These are phyloP conservation scores for Xylariales sp. DNA, from an alignment of 2,329 filamentous ascomycete genomes.

Conservation along the genomic window DNA sequence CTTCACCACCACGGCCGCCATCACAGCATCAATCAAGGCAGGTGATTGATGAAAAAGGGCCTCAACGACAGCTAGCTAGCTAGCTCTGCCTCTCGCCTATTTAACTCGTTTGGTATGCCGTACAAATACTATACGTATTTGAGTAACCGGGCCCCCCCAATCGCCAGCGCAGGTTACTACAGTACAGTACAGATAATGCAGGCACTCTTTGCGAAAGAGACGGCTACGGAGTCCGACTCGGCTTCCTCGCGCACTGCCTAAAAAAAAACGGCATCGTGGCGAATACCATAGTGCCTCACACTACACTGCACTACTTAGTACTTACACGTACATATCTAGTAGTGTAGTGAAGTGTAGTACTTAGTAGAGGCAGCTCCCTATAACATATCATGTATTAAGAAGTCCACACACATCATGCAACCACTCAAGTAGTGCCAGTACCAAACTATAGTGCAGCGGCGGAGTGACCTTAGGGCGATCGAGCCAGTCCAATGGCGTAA, in stretches of 20 bases:
- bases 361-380: slow-evolving; percentile 9
- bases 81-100: slow-evolving; percentile 6
- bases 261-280: not conserved
- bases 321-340: slow-evolving; percentile 9
- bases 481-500: slow-evolving; percentile 18
- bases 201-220: slow-evolving; percentile 10
- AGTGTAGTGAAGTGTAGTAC: not conserved
- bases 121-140: not conserved
- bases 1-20: too few relatives aligned
- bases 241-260: not conserved
- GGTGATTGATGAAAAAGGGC: not conserved
- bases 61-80: too few relatives aligned
- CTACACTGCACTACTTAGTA: too few relatives aligned
- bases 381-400: slow-evolving; percentile 10
- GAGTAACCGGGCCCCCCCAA: not conserved
- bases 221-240: slow-evolving; percentile 31
- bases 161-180: not conserved
- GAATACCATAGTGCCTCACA: slow-evolving; percentile 7
- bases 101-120: slow-evolving; percentile 5
- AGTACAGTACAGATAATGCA: not conserved
- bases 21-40: not conserved
- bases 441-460: too few relatives aligned
- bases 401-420: slow-evolving; percentile 22
- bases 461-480: not conserved
- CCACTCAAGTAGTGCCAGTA: slow-evolving; percentile 20